A percentile compares a stretch with the other conserved stretches of the same genome.
phyloP scores from a whole-genome alignment of 129 eudicot species.

The Flaveria brownii region DNA sequence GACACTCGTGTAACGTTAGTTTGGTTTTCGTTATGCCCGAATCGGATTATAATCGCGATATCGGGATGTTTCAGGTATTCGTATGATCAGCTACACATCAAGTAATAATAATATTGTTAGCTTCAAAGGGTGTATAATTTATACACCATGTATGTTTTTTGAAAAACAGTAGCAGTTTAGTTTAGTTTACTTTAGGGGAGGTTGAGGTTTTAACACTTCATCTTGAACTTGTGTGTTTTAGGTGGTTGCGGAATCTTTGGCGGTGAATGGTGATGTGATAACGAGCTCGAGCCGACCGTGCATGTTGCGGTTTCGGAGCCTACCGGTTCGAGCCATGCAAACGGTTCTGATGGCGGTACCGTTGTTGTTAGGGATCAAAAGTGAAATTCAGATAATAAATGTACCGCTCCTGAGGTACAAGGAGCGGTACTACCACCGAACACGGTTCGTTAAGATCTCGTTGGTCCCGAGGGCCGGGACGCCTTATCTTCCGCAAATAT shows the following conservation, averaged over 20 bases:
- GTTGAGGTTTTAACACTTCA: too few species aligned
- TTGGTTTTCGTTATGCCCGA: constrained; percentile 70
- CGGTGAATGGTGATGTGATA: constrained; percentile 46
- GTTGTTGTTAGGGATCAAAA: constrained; percentile 51
- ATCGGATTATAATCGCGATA: constrained; percentile 73
- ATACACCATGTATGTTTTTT: too few species aligned
- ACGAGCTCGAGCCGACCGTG: constrained; percentile 65
- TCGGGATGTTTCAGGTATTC: constrained; percentile 81
- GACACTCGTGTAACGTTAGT: constrained; percentile 54
- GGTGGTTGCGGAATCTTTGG: constrained; percentile 62
- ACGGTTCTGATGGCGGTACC: constrained; percentile 61
- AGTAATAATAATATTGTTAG: background rate
- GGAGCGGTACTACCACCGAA: constrained; percentile 53
- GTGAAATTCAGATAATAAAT: constrained; percentile 55
- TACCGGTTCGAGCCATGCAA: constrained; percentile 53
- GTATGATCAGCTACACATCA: too few species aligned
- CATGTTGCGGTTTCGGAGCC: constrained; percentile 65
- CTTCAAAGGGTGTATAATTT: too few species aligned
- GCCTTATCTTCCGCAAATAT: constrained; percentile 62
- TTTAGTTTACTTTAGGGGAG: too few species aligned
- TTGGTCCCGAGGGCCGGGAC: constrained; percentile 69
- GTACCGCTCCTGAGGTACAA: constrained; percentile 56
- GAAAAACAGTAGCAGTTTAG: too few species aligned
- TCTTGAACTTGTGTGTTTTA: constrained; percentile 13
- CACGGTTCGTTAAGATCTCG: constrained; percentile 49